phyloP scores from a whole-genome alignment of 2,329 filamentous ascomycete genomes.

The Fonsecaea monophora region DNA sequence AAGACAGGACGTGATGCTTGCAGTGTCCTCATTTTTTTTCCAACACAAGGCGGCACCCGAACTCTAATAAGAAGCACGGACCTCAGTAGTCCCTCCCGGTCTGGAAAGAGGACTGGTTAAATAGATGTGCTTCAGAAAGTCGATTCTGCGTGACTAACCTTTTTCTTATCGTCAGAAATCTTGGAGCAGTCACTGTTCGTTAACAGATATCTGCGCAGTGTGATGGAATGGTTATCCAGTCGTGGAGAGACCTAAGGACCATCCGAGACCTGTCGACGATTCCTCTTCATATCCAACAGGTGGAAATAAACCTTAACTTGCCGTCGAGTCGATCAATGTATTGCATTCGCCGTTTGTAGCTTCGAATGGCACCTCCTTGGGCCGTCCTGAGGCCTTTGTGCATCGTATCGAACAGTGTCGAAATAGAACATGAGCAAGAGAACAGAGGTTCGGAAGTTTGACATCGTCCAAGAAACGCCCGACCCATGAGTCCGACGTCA shows the following conservation, averaged over 20 bases:
- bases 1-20: too few species aligned
- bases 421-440: not conserved
- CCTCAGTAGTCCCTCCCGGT: not conserved
- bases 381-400: not conserved
- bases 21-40: not conserved
- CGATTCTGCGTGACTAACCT: not conserved
- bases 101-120: not conserved
- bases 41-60: not conserved
- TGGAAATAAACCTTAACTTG: not conserved
- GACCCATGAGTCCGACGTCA: conserved; percentile 39
- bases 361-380: not conserved
- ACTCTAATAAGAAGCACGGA: not conserved
- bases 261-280: not conserved
- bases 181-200: not conserved
- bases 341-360: not conserved
- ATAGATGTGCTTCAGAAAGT: not conserved
- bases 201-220: not conserved
- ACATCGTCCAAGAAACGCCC: not conserved
- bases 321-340: not conserved
- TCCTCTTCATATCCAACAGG: not conserved
- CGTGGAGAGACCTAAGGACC: not conserved
- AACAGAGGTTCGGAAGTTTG: not conserved
- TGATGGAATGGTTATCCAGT: not conserved
- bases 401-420: not conserved
- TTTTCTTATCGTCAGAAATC: not conserved